phyloP scores from a whole-genome alignment of 257 asterid species.

The Plantago major region DNA sequence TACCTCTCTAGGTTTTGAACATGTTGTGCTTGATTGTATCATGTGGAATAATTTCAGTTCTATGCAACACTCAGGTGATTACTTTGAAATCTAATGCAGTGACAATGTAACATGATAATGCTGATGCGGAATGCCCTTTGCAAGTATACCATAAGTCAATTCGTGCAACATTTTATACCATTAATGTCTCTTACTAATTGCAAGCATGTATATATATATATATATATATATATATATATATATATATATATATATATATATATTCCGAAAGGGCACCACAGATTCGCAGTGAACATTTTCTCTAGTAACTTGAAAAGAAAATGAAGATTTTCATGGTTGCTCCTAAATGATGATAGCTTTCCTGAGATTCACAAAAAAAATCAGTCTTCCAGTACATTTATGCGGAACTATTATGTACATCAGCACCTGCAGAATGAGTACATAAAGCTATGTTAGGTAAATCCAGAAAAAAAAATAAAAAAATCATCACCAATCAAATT shows the following conservation, averaged over 20 bases:
- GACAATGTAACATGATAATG: too few species aligned
- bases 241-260: not conserved
- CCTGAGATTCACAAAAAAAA: not conserved
- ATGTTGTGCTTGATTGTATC: too few species aligned
- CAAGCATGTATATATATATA: too few species aligned
- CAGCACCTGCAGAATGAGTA: not conserved
- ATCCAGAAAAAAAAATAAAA: not conserved
- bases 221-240: too few species aligned
- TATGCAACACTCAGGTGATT: too few species aligned
- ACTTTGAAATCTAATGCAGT: too few species aligned
- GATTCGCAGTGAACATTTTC: conserved; percentile 1
- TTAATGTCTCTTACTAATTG: too few species aligned
- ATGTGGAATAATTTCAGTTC: too few species aligned
- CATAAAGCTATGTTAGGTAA: not conserved
- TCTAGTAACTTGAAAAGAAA: conserved; percentile 5
- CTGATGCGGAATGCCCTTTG: too few species aligned
- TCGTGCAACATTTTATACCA: too few species aligned
- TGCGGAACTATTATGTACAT: not conserved
- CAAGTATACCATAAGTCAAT: too few species aligned
- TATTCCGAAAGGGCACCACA: conserved; percentile 3
- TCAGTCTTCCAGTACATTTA: not conserved
- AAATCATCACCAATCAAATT: not conserved
- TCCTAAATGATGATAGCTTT: conserved; percentile 8
- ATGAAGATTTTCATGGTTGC: conserved; percentile 5
- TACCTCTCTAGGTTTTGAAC: too few species aligned